These are phyloP conservation scores for Carex myosuroides DNA, from an alignment of 176 grass and related monocot species.

Conservation along the genomic window DNA sequence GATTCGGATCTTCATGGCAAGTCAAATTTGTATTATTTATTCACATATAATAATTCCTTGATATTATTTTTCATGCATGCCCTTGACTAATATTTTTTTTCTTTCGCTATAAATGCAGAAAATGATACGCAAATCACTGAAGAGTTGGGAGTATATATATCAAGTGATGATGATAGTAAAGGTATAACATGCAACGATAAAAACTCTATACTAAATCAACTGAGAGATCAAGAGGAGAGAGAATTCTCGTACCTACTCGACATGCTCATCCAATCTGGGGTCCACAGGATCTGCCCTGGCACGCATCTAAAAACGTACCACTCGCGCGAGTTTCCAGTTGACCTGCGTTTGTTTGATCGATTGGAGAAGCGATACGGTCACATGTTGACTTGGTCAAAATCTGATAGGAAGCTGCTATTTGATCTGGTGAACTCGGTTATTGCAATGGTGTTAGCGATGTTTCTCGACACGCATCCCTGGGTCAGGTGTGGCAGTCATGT, in stretches of 20 bases:
- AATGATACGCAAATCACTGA: constrained; percentile 14
- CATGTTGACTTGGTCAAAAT: constrained; percentile 42
- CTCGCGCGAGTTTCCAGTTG: constrained; percentile 40
- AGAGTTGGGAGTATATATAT: not conserved
- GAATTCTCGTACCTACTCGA: constrained; percentile 87
- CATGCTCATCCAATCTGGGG: constrained; percentile 59
- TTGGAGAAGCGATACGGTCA: constrained; percentile 59
- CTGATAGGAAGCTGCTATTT: constrained; percentile 67
- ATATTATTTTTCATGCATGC: not conserved
- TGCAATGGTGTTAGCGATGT: constrained; percentile 47
- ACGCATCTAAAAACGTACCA: constrained; percentile 37
- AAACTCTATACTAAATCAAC: constrained; percentile 37
- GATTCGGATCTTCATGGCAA: constrained; percentile 31
- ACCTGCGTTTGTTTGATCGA: constrained; percentile 49
- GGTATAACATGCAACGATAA: constrained; percentile 16
- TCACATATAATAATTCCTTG: not conserved
- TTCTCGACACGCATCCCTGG: constrained; percentile 69
- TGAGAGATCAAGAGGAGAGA: constrained; percentile 79
- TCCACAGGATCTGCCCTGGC: constrained; percentile 42
- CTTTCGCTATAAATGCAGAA: constrained; percentile 30
- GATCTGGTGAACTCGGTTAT: constrained; percentile 57
- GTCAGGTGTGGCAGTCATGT: constrained; percentile 25
- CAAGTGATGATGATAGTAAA: constrained; percentile 1
- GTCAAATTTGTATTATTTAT: not conserved
- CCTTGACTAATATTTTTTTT: constrained; percentile 7